Base-by-base conservation (phyloP, 129 eudicot genomes). In the Ambrosia artemisiifolia region DNA sequence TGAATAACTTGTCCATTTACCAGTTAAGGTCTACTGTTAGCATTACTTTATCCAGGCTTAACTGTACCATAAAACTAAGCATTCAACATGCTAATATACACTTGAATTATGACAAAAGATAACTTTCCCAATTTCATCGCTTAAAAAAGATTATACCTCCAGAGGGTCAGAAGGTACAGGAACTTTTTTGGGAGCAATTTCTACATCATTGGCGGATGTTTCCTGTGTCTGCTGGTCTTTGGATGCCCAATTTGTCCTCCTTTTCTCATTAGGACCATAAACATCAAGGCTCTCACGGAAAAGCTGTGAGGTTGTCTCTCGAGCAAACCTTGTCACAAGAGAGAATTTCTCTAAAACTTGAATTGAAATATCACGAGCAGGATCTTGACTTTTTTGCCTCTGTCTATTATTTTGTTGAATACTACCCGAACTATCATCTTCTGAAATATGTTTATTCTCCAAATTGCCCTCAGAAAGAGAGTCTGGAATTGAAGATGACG, bases 231-330 rank as follows among this genome's bases (percentile, higher is more conserved):
- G 70, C 36, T 72, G 79, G 72, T 77, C 75, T 24, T 81, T 65
- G 24, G 79, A 66, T 44, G 85, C 87, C 76, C 65, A 81, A 63
- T 70, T 83, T 55, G 79, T 88, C 78, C 83, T 85, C 77, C 75
- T 78, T 57, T 65, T 71, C 51, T 86, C 96, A 85, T 68, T 71
- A 47, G 83, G 67, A 64, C 82, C 63, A 60, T 79, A 79, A 34
- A 84, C 85, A 75, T 90, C 97, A 68, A 84, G 88, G 78, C 49
- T 74, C 55, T 95, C 99, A 46, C 96, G 82, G 65, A 95, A 91
- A 62, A 91, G 88, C 72, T 95, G 99, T 69, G 97, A 86, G 70
- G 96, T 95, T 46, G 99, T 90, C 83, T 95, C 99, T 71, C 99
- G 88, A 61, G 99, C 96, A 88, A 95, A 88, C 81, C 86, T 81